A percentile compares a stretch with the other conserved stretches of the same genome.
These are phyloP conservation scores for Typha latifolia DNA, from an alignment of 176 grass and related monocot genomes.

Conservation along the genomic window DNA sequence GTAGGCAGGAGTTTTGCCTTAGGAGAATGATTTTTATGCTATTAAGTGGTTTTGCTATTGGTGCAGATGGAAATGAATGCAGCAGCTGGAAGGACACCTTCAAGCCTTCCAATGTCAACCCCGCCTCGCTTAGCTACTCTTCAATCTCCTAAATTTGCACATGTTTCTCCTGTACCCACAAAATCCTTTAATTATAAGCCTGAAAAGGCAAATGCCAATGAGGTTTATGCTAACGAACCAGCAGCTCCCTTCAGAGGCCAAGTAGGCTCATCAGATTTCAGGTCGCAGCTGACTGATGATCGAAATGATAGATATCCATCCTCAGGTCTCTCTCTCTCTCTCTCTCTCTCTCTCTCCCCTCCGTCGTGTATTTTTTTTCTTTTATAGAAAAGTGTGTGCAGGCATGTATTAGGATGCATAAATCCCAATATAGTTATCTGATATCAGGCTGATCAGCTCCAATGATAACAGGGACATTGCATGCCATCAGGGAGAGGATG, in stretches of 20 bases:
- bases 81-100: slow-evolving; percentile 70
- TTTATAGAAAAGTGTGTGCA: too few species aligned
- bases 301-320: slow-evolving; percentile 53
- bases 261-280: slow-evolving; percentile 14
- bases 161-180: slow-evolving; percentile 70
- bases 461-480: slow-evolving; percentile 34
- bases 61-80: slow-evolving; percentile 87
- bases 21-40: too few species aligned
- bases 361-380: not conserved
- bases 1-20: slow-evolving; percentile 20
- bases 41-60: slow-evolving; percentile 3
- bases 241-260: not conserved
- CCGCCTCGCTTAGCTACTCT: slow-evolving; percentile 82
- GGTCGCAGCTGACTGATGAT: slow-evolving; percentile 35
- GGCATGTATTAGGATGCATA: too few species aligned
- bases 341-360: too few species aligned
- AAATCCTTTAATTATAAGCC: slow-evolving; percentile 40
- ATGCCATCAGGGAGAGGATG: slow-evolving; percentile 94
- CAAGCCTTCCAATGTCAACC: slow-evolving; percentile 77
- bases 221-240: slow-evolving; percentile 25
- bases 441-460: not conserved
- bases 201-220: slow-evolving; percentile 28
- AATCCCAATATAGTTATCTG: not conserved
- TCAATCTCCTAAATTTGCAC: slow-evolving; percentile 82
- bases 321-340: slow-evolving; percentile 28